Evolutionary conservation across 257 asterid genomes (phyloP).

Genomic region (Petunia axillaris): DNA sequence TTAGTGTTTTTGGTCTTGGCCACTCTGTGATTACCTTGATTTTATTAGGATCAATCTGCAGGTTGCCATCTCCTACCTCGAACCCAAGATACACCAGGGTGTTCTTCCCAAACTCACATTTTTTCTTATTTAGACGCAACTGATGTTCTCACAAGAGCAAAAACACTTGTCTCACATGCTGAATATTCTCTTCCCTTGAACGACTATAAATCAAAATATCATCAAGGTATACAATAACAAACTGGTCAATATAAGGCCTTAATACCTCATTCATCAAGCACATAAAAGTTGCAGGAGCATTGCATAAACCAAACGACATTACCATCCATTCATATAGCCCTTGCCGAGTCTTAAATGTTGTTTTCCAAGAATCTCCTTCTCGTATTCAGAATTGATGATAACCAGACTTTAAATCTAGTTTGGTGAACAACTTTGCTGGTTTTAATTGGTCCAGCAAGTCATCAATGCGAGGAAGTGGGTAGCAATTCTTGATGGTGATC

Average conservation of each 20-base stretch:
- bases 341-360: neutral
- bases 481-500: neutral
- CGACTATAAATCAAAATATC: slow-evolving; percentile 7
- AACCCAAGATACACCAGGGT: neutral
- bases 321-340: slow-evolving; percentile 27
- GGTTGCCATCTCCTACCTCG: neutral
- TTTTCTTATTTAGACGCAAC: neutral
- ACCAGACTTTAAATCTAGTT: slow-evolving; percentile 14
- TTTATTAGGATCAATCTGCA: neutral
- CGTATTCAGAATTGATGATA: neutral
- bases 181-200: neutral
- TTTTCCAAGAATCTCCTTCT: slow-evolving; percentile 23
- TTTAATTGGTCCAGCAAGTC: neutral
- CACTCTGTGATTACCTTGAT: neutral
- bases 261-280: slow-evolving; percentile 16
- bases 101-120: neutral
- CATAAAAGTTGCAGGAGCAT: slow-evolving; percentile 18
- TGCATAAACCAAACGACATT: slow-evolving; percentile 24
- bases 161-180: neutral
- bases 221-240: neutral
- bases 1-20: neutral
- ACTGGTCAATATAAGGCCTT: neutral
- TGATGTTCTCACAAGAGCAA: neutral
- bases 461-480: neutral
- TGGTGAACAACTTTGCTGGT: neutral